Evolutionary conservation across 129 eudicot species (phyloP), one percentile per base, ranked within the genome.

Genomic region (Pseudognaphalium luteoalbum): DNA sequence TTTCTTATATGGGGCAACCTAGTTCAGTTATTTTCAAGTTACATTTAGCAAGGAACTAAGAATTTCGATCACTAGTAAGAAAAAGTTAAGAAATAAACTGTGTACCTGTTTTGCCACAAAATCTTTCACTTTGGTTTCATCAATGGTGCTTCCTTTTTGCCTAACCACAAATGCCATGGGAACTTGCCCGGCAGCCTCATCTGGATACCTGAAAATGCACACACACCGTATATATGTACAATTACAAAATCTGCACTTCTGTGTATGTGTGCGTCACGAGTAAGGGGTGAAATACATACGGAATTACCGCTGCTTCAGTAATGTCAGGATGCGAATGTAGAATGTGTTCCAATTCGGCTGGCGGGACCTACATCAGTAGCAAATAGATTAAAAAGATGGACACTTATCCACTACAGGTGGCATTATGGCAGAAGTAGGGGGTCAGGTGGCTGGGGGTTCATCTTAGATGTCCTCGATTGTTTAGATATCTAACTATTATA

Each of bases 151-250:
- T 71, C 81, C 87, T 16, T 71, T 76, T 64, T 81, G 62, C 78
- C 86, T 87, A 66, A 90, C 96, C 61, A 88, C 93, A 84, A 80
- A 90, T 4, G 88, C 96, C 70, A 80, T 83, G 30, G 96, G 92
- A 28, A 90, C 78, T 82, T 90, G 85, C 19, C 96, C 92, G 22
- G 92, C 92, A 72, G 71, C 78, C 58, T 90, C 92, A 66, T 87
- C 90, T 35, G 96, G 92, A 78, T 83, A 87, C 77, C 96, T 87
- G 80, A 74, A 21, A 61, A 63, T 51, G 72, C 73, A 68, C 28
- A 68, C 81, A 66, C 19, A 50, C 41, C 32, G 32, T 57, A 11
- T 37, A 4, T 50, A 35, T 21, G n/a, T 54, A 68, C 30, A 57
- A 19, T 35, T 54, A 68, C 42, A 68, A 30, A 57, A 22, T 32